Base-by-base conservation (phyloP, 2,329 filamentous ascomycete species). In the Neopestalotiopsis sp. region DNA sequence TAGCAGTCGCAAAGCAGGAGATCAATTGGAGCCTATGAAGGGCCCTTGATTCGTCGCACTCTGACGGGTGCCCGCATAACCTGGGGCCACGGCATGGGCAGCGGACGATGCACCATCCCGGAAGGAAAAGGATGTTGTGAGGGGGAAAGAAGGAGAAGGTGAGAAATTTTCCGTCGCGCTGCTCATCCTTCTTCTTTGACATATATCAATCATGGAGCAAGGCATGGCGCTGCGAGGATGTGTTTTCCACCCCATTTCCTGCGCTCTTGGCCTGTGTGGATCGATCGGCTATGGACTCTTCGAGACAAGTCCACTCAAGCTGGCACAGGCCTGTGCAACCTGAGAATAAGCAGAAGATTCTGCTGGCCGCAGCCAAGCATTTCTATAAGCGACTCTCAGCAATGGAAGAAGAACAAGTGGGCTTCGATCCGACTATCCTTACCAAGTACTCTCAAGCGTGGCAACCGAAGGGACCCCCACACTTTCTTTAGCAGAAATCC, bases 81-180 rank as follows among this genome's bases (percentile, higher is more conserved):
- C 14, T 65, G 38, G n/a, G 34, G 62, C 38, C 40, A 28, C 20
- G 24, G 62, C 20, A 24, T 40, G 45, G 40, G 20, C 20, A 53
- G 62, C 62, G 62, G 62, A 32, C 61, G 24, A 65, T 65, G 62
- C 62, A 45, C 38, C 4, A 30, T 65, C 20, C 62, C 62, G 62
- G 24, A 40, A 38, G 34, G 34, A 38, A 38, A 10, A 10, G 34
- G 34, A 7, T 38, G 34, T 10, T 38, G 34, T 57, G 17, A 57
- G 53, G 34, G 34, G 34, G 34, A 38, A 10, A 38, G n/a, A 28
- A 28, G 42, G 42, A 14, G 42, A 14, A n/a, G n/a, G 17, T 20
- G 30, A 17, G 17, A 61, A 61, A 61, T 61, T 61, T 61, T 61
- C 57, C 57, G 57, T 34, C 10, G 34, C 34, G 34, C 10, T 6